phyloP scores from a whole-genome alignment of 2,329 filamentous ascomycete genomes.

The Helotiales sp. region DNA sequence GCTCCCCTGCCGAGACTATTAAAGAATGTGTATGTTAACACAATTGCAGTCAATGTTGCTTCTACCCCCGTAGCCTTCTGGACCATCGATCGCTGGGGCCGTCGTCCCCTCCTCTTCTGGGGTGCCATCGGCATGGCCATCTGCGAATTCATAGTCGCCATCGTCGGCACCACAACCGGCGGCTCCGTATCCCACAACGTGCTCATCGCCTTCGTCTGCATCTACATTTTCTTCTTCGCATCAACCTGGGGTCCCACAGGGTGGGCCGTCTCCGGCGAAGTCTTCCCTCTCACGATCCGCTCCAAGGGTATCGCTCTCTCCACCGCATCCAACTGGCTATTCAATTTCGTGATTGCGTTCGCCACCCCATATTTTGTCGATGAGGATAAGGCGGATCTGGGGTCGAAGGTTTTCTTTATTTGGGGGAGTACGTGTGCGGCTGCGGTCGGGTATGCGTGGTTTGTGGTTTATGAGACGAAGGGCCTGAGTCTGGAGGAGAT shows the following conservation, averaged over 20 bases:
- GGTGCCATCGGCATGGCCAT: conserved; percentile 82
- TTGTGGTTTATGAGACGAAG: conserved; percentile 70
- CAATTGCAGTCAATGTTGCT: conserved; percentile 71
- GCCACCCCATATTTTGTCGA: conserved; percentile 74
- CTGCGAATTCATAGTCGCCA: conserved; percentile 85
- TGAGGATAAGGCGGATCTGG: conserved; percentile 49
- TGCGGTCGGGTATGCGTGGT: conserved; percentile 58
- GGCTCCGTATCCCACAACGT: conserved; percentile 50
- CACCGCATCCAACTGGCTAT: conserved; percentile 88
- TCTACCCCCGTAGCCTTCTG: conserved; percentile 83
- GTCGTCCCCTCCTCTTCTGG: conserved; percentile 76
- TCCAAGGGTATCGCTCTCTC: conserved; percentile 81
- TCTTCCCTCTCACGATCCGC: conserved; percentile 81
- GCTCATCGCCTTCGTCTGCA: conserved; percentile 64
- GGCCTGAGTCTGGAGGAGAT: conserved; percentile 73
- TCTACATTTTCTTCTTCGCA: conserved; percentile 88
- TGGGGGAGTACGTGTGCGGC: conserved; percentile 62
- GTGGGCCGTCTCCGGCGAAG: conserved; percentile 84
- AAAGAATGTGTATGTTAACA: not conserved
- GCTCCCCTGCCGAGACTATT: not conserved
- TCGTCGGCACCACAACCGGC: conserved; percentile 56
- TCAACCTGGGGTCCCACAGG: conserved; percentile 74
- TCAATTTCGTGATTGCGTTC: conserved; percentile 74
- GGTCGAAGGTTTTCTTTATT: conserved; percentile 52
- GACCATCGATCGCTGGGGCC: conserved; percentile 80